Percentiles rank a stretch among this genome's conserved stretches.
Evolutionary conservation across 2,329 filamentous ascomycete species (phyloP).

Genomic region (Colletotrichum euphorbiae): DNA sequence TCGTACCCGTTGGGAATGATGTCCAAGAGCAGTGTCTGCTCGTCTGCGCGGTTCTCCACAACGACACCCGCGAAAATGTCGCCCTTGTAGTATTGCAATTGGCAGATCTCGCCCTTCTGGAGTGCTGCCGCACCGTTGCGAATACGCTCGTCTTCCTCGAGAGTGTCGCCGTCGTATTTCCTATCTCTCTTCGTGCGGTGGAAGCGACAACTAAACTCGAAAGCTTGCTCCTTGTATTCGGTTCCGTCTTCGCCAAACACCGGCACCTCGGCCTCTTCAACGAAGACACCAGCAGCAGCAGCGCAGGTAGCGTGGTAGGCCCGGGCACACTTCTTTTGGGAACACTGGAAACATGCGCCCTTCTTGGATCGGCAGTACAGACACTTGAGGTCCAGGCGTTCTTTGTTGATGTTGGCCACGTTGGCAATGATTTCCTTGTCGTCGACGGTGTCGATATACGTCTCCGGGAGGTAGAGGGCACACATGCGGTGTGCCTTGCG

Average conservation of each 20-base stretch:
- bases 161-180: conserved; percentile 73
- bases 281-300: conserved; percentile 88
- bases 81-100: conserved; percentile 84
- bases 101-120: conserved; percentile 80
- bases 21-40: conserved; percentile 82
- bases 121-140: conserved; percentile 75
- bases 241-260: conserved; percentile 91
- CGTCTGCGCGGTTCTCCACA: conserved; percentile 81
- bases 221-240: conserved; percentile 91
- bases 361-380: conserved; percentile 94
- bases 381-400: conserved; percentile 90
- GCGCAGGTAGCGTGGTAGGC: conserved; percentile 97
- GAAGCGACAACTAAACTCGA: conserved; percentile 94
- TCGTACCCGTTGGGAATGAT: conserved; percentile 86
- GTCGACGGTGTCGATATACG: conserved; percentile 80
- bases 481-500: conserved; percentile 89
- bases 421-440: conserved; percentile 82
- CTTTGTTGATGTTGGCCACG: conserved; percentile 84
- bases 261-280: conserved; percentile 87
- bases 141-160: conserved; percentile 79
- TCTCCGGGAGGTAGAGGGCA: conserved; percentile 92
- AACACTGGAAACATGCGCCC: conserved; percentile 97
- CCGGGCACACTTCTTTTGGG: conserved; percentile 90
- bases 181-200: conserved; percentile 89
- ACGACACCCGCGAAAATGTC: conserved; percentile 94